Conservation (phyloP, 2,329 filamentous ascomycete species). For the Fusarium albosuccineum region DNA sequence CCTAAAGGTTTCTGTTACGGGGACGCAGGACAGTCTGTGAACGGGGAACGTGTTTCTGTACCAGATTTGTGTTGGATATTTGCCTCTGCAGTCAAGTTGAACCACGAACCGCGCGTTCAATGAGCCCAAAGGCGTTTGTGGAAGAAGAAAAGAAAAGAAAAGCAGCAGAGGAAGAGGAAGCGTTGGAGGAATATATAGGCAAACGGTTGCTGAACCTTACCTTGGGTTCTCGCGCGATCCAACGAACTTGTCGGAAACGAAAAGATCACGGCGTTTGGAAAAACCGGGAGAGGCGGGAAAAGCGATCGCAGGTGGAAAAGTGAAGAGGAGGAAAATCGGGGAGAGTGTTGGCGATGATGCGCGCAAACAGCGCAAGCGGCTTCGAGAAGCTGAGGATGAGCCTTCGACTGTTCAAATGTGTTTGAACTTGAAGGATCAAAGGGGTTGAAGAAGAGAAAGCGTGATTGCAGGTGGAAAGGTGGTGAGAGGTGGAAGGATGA, state of each 20-base stretch:
- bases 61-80: neutral
- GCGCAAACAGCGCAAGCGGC: neutral
- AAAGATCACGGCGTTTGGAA: too few relatives aligned
- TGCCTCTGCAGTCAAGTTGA: constrained; percentile 9
- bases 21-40: constrained; percentile 11
- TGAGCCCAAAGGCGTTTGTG: constrained; percentile 1
- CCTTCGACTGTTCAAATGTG: neutral
- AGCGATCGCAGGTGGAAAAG: neutral
- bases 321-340: neutral
- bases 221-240: too few relatives aligned
- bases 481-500: neutral
- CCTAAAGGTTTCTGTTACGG: constrained; percentile 6
- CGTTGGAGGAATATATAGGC: constrained; percentile 1
- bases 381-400: neutral
- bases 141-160: neutral
- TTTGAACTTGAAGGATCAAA: neutral
- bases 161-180: neutral
- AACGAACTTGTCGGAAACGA: neutral
- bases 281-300: too few relatives aligned
- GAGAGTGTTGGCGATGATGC: neutral
- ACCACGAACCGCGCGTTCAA: constrained; percentile 2
- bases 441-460: too few relatives aligned
- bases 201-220: too few relatives aligned
- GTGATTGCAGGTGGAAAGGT: neutral
- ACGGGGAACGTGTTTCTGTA: constrained; percentile 21